Conservation (phyloP, 129 eudicot species). For the Artemisia argyi region DNA sequence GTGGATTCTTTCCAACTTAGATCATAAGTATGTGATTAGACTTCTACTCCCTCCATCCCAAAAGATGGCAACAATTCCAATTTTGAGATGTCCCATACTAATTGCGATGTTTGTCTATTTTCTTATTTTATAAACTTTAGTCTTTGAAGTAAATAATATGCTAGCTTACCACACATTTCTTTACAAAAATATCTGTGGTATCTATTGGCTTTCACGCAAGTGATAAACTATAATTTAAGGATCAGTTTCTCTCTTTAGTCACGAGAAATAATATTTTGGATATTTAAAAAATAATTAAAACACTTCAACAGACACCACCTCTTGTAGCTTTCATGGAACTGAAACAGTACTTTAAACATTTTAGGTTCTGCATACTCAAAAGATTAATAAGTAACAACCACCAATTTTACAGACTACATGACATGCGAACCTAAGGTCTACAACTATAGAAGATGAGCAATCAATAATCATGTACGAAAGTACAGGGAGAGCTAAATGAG, state of each 20-base stretch:
- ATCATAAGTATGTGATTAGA: no score
- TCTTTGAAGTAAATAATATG: not conserved
- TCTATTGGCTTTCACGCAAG: not conserved
- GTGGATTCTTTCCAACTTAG: no score
- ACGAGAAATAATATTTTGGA: not conserved
- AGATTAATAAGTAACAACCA: not conserved
- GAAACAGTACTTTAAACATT: not conserved
- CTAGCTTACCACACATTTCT: constrained; percentile 6
- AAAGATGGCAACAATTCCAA: not conserved
- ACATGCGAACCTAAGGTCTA: not conserved
- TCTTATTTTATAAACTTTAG: not conserved
- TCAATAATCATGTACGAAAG: not conserved
- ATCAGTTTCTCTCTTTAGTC: not conserved
- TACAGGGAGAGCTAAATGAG: not conserved
- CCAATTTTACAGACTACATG: constrained; percentile 5
- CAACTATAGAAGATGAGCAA: constrained; percentile 3
- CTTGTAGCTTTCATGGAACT: not conserved
- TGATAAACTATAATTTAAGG: not conserved
- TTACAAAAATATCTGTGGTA: constrained; percentile 4
- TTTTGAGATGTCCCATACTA: constrained; percentile 8
- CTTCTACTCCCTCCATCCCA: no score
- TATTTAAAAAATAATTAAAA: not conserved
- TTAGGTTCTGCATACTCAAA: not conserved
- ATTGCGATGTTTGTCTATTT: not conserved
- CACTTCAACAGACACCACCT: not conserved